Base-by-base conservation (phyloP, 768 basidiomycete species). In the Botryobasidium botryosum region DNA sequence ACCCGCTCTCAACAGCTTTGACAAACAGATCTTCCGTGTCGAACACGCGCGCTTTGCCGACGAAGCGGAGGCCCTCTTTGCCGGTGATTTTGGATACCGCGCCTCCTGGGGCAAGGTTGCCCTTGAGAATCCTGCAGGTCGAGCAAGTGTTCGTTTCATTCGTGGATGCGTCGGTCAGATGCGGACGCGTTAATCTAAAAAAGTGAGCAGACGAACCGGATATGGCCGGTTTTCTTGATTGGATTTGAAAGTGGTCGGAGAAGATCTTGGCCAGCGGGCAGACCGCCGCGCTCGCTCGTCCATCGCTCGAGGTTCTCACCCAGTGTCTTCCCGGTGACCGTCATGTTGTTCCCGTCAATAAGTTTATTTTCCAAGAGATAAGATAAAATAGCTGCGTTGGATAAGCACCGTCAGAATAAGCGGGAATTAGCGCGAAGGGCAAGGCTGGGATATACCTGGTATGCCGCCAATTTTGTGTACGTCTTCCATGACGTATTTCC, bases 401-500 rank as follows among this genome's bases (percentile, higher is more conserved):
- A 31, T 33, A 39, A 45, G 44, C 27, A 40, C 20, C 5, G 36
- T 13, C 27, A 47, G n/a, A 5, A 24, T 29, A 45, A 6, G 15
- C 10, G 8, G 17, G 13, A 47, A 10, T 44, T 42, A 17, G 25
- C 13, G 37, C 37, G 8, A 8, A 15, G 41, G 10, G 20, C 38
- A 5, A 6, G n/a, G n/a, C n/a, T n/a, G n/a, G 20, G 6, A 67
- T 81, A 50, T 62, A 92, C 90, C 83, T 3, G 94, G 92, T 53
- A 91, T 90, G 46, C 92, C 94, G 44, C 94, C 94, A 47, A 97
- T 78, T 60, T 82, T 85, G 71, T 85, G 77, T 6, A 99, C 76
- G 56, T 97, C 85, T 62, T 91, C 90, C 88, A 97, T 94, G 54
- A 97, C 86, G 68, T 96, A 97, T 63, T 90, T 90, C 29, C 94